Evolutionary conservation across 495 filamentous ascomycete genomes (phyloP).

Genomic region (Penicillium cinerascens): DNA sequence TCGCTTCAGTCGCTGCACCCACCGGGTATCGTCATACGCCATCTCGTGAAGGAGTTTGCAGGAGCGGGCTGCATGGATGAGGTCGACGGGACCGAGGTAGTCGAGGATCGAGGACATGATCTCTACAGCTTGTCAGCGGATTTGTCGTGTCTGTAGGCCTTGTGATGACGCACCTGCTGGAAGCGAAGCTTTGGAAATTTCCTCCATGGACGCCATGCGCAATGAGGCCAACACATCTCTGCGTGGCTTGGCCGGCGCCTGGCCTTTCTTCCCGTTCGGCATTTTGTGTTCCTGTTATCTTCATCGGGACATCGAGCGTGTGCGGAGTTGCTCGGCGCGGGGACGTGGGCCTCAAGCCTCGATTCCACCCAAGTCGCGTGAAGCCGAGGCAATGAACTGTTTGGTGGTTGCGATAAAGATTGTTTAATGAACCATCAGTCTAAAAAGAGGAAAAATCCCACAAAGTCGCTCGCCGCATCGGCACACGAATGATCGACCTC

Average conservation of each 20-base stretch:
- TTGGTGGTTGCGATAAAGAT: too few relatives aligned
- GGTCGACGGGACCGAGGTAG: conserved; percentile 78
- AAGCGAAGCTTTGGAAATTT: conserved; percentile 68
- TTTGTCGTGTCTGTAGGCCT: neutral
- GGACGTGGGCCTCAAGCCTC: neutral
- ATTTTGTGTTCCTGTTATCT: conserved; percentile 38
- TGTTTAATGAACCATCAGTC: neutral
- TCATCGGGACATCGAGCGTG: conserved; percentile 29
- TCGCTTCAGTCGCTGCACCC: conserved; percentile 75
- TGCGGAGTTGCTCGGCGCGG: conserved; percentile 5
- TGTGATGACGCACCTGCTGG: conserved; percentile 62
- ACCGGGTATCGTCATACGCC: conserved; percentile 97
- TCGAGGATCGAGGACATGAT: conserved; percentile 86
- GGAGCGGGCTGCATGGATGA: conserved; percentile 80
- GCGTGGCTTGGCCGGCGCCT: conserved; percentile 44
- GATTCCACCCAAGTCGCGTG: neutral
- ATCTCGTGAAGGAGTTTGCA: conserved; percentile 92
- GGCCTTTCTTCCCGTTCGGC: conserved; percentile 63
- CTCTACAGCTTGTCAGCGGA: conserved; percentile 50
- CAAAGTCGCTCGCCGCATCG: neutral
- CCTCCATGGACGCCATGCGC: conserved; percentile 69
- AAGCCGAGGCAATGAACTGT: neutral
- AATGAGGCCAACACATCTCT: conserved; percentile 69
- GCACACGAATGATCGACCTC: conserved; percentile 5
- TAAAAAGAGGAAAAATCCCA: neutral